Conservation (phyloP, 2,329 filamentous ascomycete genomes). For the Calonectria henricotiae region DNA sequence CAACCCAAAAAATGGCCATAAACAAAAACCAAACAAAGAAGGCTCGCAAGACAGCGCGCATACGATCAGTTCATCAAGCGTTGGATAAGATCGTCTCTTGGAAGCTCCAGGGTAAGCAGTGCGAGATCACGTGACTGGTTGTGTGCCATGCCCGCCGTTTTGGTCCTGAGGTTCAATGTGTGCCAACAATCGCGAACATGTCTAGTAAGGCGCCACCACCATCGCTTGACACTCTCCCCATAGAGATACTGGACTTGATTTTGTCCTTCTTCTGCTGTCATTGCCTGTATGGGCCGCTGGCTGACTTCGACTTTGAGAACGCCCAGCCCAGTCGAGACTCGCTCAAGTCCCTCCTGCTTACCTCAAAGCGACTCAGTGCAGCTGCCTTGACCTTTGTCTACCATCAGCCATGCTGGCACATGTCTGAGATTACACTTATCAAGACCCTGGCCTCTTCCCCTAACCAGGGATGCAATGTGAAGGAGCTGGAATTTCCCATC, state of each 20-base stretch:
- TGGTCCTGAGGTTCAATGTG: too few relatives aligned
- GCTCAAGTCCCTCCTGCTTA: background rate
- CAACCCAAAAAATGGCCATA: too few relatives aligned
- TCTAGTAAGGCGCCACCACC: background rate
- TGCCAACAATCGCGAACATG: background rate
- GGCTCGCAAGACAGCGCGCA: too few relatives aligned
- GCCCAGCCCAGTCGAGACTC: background rate
- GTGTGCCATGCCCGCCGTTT: too few relatives aligned
- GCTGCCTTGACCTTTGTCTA: background rate
- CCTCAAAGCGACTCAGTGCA: background rate
- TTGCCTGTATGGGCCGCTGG: background rate
- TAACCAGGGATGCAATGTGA: background rate
- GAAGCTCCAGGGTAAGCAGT: too few relatives aligned
- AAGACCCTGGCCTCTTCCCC: background rate
- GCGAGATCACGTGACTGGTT: too few relatives aligned
- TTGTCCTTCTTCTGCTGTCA: background rate
- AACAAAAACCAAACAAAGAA: too few relatives aligned
- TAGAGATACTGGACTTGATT: background rate
- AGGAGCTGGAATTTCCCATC: background rate
- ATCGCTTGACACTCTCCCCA: background rate
- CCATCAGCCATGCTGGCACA: background rate
- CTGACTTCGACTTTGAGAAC: background rate
- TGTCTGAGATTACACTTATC: background rate
- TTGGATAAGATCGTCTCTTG: too few relatives aligned
- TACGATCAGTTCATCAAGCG: too few relatives aligned